Base-by-base conservation (phyloP, 1,139 yeast genomes). In the Kodamaea suecica region DNA sequence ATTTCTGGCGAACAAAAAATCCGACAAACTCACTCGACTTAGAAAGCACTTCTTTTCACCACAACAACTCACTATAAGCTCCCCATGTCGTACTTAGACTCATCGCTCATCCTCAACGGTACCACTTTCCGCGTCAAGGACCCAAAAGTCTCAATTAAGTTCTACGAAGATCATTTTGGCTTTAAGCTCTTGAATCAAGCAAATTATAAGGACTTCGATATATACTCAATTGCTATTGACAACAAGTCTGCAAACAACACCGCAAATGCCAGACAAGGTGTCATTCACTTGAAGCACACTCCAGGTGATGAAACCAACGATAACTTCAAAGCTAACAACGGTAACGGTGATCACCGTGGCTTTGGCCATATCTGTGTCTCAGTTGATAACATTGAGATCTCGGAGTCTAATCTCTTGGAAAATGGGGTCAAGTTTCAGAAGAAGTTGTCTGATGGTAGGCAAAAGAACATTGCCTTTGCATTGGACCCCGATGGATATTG, bases 401-500 rank as follows among this genome's bases (percentile, higher is more conserved):
- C 80, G 7, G 87, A 92, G 59, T 62, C 65, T 31, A 58, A 66
- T 12, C 67, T 90, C 38, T 68, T 79, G 41, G 68, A 63, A 25
- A 64, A 68, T 31, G 84, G 81, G 4, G 97, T 84, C 37, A 58
- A 62, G 36, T 92, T 92, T 67, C 79, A 88, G 63, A 92, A 92
- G 72, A 84, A 73, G 53, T 68, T 88, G 49, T 58, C 76, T 30
- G 97, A 92, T 53, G 98, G 98, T 17, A 80, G 96, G 62, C 95
- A 86, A 62, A 83, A 80, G 60, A 73, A 87, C 57, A 88, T 92
- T 64, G 97, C 97, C 0, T 92, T 92, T 61, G 95, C 82, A 2
- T 75, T 88, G 48, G 98, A 92, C 54, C 97, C 97, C 4, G 92
- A 92, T 61, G 94, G 94, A 47, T 92, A 92, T 66, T 92, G 98